Evolutionary conservation across 305 asterid species (phyloP).

Genomic region (Solanum hybrid): DNA sequence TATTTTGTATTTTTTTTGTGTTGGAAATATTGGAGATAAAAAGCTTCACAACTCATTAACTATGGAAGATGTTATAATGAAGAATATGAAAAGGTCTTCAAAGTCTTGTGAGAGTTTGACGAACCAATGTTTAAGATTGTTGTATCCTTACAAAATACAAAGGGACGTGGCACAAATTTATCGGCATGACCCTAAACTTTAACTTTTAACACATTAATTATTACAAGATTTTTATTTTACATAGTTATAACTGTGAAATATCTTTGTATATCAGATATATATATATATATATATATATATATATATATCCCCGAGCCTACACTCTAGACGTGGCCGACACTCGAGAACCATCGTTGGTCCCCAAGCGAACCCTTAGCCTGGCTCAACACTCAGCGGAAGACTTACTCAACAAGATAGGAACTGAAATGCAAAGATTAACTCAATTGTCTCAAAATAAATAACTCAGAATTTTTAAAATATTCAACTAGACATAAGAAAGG

Average conservation of each 20-base stretch:
- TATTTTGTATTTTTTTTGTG: neutral
- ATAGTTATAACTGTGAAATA: too few relatives aligned
- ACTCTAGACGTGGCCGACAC: too few relatives aligned
- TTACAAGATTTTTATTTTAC: neutral
- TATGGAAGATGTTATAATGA: neutral
- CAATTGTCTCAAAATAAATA: neutral
- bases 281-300: too few relatives aligned
- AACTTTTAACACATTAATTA: neutral
- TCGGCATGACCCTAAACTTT: neutral
- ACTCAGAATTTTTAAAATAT: neutral
- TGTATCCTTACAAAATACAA: neutral
- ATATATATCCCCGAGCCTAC: too few relatives aligned
- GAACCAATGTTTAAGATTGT: neutral
- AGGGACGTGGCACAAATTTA: neutral
- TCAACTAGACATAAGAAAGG: neutral
- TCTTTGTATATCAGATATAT: too few relatives aligned
- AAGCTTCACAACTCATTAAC: neutral
- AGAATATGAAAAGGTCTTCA: neutral
- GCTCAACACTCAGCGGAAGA: too few relatives aligned
- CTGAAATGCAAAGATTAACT: too few relatives aligned
- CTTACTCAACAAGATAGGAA: neutral
- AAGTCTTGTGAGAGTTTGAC: neutral
- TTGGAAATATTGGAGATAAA: neutral
- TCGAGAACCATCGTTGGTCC: too few relatives aligned
- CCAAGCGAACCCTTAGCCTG: too few relatives aligned